phyloP scores from a whole-genome alignment of 371 early-diverging fungal genomes.

The Coemansia sp. region DNA sequence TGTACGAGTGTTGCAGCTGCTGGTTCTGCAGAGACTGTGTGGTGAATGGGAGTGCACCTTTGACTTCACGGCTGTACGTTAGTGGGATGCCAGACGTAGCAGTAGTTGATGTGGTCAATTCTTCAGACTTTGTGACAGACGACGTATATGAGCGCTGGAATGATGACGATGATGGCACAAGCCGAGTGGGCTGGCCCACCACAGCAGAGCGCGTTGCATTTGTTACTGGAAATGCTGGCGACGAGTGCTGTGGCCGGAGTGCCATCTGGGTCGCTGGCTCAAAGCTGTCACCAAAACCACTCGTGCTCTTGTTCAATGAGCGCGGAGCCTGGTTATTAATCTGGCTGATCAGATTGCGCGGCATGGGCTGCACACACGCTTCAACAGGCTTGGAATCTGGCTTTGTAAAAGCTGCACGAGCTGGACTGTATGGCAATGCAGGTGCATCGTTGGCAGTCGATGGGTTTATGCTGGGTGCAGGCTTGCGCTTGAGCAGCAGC shows the following conservation, averaged over 20 bases:
- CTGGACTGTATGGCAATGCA: conserved; percentile 18
- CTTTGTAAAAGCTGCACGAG: not conserved
- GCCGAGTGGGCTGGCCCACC: not conserved
- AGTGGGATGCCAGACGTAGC: conserved; percentile 13
- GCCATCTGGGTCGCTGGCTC: conserved; percentile 14
- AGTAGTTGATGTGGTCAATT: not conserved
- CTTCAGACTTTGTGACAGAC: not conserved
- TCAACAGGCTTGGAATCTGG: conserved; percentile 10
- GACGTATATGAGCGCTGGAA: conserved; percentile 7
- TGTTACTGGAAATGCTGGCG: not conserved
- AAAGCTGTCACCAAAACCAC: conserved; percentile 35
- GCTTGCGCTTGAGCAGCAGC: conserved; percentile 8
- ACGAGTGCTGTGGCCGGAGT: not conserved
- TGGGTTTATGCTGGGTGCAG: conserved; percentile 3
- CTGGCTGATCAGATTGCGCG: conserved; percentile 22
- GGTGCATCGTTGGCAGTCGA: conserved; percentile 27
- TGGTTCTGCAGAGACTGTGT: not conserved
- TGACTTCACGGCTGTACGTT: conserved; percentile 18
- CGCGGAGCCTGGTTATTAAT: conserved; percentile 13
- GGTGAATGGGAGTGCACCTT: conserved; percentile 12
- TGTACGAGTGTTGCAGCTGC: conserved; percentile 9
- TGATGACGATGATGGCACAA: not conserved
- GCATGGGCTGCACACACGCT: conserved; percentile 17
- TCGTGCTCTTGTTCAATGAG: conserved; percentile 2
- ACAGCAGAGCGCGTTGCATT: not conserved